Percentiles rank a stretch among this genome's conserved stretches.
Conservation (phyloP, 768 basidiomycete genomes). For the Wakefieldia striispora region DNA sequence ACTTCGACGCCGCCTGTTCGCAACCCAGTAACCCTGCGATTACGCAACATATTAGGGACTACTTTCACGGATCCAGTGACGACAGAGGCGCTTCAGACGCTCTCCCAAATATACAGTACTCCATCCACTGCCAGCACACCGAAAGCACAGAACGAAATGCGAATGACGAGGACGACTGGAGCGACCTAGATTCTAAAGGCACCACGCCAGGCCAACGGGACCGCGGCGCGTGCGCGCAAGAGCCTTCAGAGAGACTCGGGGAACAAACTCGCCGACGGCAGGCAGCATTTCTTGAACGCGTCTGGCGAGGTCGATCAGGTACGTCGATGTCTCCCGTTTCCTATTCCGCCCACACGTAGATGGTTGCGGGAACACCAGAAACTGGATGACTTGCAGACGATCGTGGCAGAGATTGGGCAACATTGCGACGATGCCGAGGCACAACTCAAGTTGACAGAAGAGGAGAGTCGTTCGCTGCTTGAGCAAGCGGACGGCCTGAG, state of each 20-base stretch:
- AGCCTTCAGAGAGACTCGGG: conserved; percentile 85
- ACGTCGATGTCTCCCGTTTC: conserved; percentile 29
- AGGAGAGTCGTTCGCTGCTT: conserved; percentile 73
- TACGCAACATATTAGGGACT: conserved; percentile 89
- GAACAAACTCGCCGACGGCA: conserved; percentile 74
- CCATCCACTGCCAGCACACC: conserved; percentile 13
- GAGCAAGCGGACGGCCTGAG: conserved; percentile 79
- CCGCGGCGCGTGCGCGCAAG: conserved; percentile 72
- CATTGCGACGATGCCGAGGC: conserved; percentile 83
- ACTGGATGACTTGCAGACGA: conserved; percentile 73
- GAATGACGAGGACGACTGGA: conserved; percentile 36
- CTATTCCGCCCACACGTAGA: too few species aligned
- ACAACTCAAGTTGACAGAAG: conserved; percentile 71
- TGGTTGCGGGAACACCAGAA: conserved; percentile 57
- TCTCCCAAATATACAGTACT: conserved; percentile 72
- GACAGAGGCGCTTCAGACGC: conserved; percentile 75
- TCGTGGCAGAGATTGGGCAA: conserved; percentile 75
- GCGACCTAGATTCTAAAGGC: conserved; percentile 16
- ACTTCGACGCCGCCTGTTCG: conserved; percentile 25
- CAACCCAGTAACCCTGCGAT: conserved; percentile 78
- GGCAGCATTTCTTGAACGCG: conserved; percentile 76
- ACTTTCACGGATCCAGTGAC: conserved; percentile 77
- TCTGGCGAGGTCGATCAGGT: conserved; percentile 91
- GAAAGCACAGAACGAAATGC: conserved; percentile 21
- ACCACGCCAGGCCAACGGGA: conserved; percentile 45